Percentiles rank a stretch among this genome's conserved stretches.
These are phyloP conservation scores for Suillus alpinus DNA, from an alignment of 768 basidiomycete species.

Conservation along the genomic window DNA sequence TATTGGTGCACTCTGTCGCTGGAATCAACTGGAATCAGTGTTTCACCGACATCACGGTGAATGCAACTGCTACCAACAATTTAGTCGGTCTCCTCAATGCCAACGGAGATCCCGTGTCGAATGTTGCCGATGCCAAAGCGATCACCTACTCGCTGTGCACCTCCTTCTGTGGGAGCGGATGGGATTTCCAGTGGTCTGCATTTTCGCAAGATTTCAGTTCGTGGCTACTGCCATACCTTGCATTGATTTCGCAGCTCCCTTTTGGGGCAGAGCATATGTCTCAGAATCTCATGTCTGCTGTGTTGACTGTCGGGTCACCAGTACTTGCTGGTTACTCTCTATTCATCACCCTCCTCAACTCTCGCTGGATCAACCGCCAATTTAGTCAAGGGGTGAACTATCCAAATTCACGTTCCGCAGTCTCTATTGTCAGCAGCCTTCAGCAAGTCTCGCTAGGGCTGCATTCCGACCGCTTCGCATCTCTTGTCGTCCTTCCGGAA, in stretches of 20 bases:
- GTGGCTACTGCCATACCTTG: slow-evolving; percentile 50
- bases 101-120: neutral
- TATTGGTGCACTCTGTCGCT: neutral
- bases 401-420: slow-evolving; percentile 18
- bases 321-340: slow-evolving; percentile 45
- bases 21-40: neutral
- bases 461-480: slow-evolving; percentile 25
- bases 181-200: slow-evolving; percentile 12
- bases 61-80: neutral
- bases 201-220: slow-evolving; percentile 37
- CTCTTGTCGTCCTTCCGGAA: slow-evolving; percentile 33
- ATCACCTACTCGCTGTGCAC: neutral
- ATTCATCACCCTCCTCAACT: slow-evolving; percentile 42
- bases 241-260: slow-evolving; percentile 47
- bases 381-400: slow-evolving; percentile 27
- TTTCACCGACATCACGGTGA: neutral
- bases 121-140: neutral
- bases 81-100: neutral
- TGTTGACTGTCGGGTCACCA: slow-evolving; percentile 45
- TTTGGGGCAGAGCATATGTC: slow-evolving; percentile 38
- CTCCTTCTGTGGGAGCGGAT: neutral
- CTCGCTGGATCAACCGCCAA: slow-evolving; percentile 37
- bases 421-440: slow-evolving; percentile 31
- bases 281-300: slow-evolving; percentile 40
- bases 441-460: slow-evolving; percentile 36